Percentiles rank a stretch among this genome's conserved stretches.
phyloP scores from a whole-genome alignment of 2,329 filamentous ascomycete species.

The Daldinia sp. region DNA sequence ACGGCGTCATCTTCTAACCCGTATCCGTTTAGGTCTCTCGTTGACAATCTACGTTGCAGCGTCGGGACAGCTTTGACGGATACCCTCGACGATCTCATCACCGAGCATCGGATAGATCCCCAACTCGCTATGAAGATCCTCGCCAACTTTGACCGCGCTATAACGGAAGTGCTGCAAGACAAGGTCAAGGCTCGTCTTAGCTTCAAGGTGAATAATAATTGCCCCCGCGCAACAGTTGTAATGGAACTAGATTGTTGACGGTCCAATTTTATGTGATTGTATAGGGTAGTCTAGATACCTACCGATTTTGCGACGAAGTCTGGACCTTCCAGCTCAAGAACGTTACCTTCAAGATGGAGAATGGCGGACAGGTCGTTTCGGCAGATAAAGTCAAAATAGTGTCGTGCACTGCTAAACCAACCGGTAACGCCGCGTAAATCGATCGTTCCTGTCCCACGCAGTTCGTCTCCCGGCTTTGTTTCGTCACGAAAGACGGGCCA shows the following conservation, averaged over 20 bases:
- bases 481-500: background rate
- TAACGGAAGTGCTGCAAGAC: constrained; percentile 89
- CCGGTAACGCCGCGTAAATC: constrained; percentile 34
- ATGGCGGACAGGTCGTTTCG: constrained; percentile 72
- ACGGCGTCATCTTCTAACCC: constrained; percentile 46
- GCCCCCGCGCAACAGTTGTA: background rate
- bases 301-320: constrained; percentile 99
- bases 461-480: background rate
- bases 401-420: constrained; percentile 87
- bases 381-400: constrained; percentile 99
- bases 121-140: constrained; percentile 99
- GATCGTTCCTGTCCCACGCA: background rate
- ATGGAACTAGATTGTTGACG: background rate
- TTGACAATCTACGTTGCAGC: constrained; percentile 58
- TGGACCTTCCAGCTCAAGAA: constrained; percentile 99
- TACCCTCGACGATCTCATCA: constrained; percentile 96
- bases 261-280: background rate
- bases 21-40: constrained; percentile 11
- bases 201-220: constrained; percentile 80
- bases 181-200: constrained; percentile 90
- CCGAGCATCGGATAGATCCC: constrained; percentile 92
- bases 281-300: constrained; percentile 95
- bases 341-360: constrained; percentile 98
- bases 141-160: constrained; percentile 91
- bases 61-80: constrained; percentile 94